Base-by-base conservation (phyloP, 768 basidiomycete species). In the Boletus rufocinnamomeus region DNA sequence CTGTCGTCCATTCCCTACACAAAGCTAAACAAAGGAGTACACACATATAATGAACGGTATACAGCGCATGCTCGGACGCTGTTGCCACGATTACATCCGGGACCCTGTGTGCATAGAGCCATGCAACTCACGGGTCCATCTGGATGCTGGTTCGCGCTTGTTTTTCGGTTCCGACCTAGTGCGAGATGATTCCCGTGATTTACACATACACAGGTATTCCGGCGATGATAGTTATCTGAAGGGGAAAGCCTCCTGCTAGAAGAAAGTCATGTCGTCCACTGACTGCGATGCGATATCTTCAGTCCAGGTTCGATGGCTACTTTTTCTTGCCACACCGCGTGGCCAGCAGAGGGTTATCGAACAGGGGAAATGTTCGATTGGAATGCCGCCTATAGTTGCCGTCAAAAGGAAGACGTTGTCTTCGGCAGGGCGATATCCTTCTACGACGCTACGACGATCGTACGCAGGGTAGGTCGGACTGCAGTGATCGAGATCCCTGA, bases 121-220 rank as follows among this genome's bases (percentile, higher is more conserved):
- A 27, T 32, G 45, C 37, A 10, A 51, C 52, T 23, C 32, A 16
- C 16, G 17, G 7, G 6, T 34, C 30, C 14, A 41, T 43, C 54
- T 19, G 25, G 40, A 52, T 37, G 23, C 7, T 40, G 14, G 28
- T 60, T 45, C 47, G n/a, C 32, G 17, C 6, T 4, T n/a, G 50
- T 32, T 45, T n/a, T 32, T 46, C 16, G 25, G 10, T 47, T 34
- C 43, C 34, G 54, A 63, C 38, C 44, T 34, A 34, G 50, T 52
- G 50, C 50, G n/a, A 41, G 17, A 21, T 58, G 40, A 49, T 58
- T 49, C 46, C 49, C 61, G 27, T 37, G 21, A 51, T 37, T 25
- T 45, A 8, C 21, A 45, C 23, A 45, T 43, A 41, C 27, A 16
- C 38, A 48, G 25, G 44, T 35, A 13, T 45, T 41, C 13, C 27